Conservation (phyloP, 2,329 filamentous ascomycete genomes). For the Verticillium nubilum region DNA sequence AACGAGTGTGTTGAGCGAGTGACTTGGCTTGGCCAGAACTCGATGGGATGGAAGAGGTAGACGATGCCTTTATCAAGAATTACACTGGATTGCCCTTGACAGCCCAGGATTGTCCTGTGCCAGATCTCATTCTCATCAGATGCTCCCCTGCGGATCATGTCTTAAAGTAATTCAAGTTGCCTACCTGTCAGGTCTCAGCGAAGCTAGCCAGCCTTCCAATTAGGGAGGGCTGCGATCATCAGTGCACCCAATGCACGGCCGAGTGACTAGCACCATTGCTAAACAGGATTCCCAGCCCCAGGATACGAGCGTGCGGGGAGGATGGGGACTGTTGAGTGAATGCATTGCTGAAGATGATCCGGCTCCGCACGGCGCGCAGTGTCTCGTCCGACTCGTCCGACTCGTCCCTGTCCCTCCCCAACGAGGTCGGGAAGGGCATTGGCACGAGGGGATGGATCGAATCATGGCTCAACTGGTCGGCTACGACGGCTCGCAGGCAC, state of each 20-base stretch:
- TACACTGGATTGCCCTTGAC: background rate
- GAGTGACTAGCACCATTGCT: background rate
- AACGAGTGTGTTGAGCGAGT: background rate
- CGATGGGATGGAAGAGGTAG: background rate
- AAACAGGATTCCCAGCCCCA: background rate
- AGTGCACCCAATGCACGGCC: background rate
- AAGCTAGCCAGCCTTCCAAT: background rate
- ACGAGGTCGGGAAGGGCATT: background rate
- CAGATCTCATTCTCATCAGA: background rate
- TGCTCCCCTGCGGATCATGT: background rate
- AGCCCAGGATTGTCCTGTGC: background rate
- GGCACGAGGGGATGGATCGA: background rate
- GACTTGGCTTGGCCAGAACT: background rate
- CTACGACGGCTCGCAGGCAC: background rate
- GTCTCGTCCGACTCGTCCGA: background rate
- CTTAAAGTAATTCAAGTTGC: background rate
- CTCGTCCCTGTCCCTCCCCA: background rate
- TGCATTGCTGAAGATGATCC: background rate
- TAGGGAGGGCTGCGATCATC: background rate
- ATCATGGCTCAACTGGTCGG: background rate
- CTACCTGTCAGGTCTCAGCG: background rate
- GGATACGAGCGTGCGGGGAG: background rate
- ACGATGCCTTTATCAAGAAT: background rate
- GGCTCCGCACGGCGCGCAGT: background rate
- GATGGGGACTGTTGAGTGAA: background rate